Conservation (phyloP, 345 rosid species). For the Hirschfeldia incana region DNA sequence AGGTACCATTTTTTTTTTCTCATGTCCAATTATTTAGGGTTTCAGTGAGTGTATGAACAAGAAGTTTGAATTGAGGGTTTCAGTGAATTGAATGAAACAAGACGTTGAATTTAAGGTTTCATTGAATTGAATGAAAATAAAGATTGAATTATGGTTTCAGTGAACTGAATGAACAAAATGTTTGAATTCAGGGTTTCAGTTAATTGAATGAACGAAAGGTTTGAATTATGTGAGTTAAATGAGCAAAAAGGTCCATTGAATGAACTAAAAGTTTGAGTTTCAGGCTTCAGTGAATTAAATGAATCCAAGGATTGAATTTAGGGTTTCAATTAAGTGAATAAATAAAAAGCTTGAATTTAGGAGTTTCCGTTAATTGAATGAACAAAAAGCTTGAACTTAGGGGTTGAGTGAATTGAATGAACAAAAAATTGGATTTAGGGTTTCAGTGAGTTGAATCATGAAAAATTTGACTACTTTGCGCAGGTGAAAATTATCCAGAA, state of each 20-base stretch:
- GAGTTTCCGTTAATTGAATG: not conserved
- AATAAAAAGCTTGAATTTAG: not conserved
- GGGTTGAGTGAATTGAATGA: not conserved
- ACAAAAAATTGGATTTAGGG: not conserved
- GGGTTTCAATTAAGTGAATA: not conserved
- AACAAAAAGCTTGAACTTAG: not conserved
- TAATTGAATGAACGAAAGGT: not conserved
- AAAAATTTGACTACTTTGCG: not conserved
- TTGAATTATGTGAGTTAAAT: not conserved
- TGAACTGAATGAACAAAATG: not conserved
- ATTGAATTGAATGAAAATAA: not conserved
- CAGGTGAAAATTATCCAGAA: not conserved
- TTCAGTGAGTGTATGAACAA: not conserved
- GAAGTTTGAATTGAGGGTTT: not conserved
- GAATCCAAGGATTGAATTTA: not conserved
- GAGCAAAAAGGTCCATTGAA: not conserved
- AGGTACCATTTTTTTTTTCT: not conserved
- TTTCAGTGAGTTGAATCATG: not conserved
- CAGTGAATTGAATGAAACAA: not conserved
- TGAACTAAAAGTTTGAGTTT: not conserved
- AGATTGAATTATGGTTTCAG: not conserved
- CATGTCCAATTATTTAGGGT: not conserved
- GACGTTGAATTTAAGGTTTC: not conserved
- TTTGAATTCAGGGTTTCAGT: not conserved
- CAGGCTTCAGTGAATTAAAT: not conserved